Percentiles rank a stretch among this genome's conserved stretches.
Evolutionary conservation across 768 basidiomycete genomes (phyloP).

Genomic region (Suillus spraguei): DNA sequence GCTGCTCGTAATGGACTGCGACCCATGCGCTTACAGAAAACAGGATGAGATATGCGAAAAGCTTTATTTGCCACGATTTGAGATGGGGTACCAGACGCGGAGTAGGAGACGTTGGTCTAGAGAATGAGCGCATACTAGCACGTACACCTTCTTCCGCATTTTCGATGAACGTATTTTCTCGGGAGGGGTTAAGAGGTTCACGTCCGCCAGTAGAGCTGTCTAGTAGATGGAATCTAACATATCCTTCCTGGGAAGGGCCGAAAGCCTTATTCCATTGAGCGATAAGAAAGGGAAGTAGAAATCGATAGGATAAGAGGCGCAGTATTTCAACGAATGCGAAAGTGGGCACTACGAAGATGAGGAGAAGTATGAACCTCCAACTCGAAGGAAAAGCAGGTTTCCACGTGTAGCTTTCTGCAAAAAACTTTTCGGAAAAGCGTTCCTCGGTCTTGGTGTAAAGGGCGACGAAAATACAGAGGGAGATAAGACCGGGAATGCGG

Average conservation of each 20-base stretch:
- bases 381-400: slow-evolving; percentile 14
- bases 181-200: not conserved
- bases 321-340: slow-evolving; percentile 10
- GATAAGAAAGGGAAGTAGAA: not conserved
- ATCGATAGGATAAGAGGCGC: slow-evolving; percentile 5
- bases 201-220: not conserved
- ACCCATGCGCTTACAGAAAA: slow-evolving; percentile 10
- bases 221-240: slow-evolving; percentile 7
- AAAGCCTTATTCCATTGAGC: slow-evolving; percentile 1
- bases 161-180: not conserved
- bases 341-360: slow-evolving; percentile 7
- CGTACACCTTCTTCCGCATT: not conserved
- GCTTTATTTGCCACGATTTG: slow-evolving; percentile 2
- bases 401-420: slow-evolving; percentile 1
- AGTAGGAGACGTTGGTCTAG: slow-evolving; percentile 7
- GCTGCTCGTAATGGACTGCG: slow-evolving; percentile 14
- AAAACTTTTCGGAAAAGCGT: slow-evolving; percentile 6
- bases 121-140: not conserved
- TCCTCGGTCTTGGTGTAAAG: slow-evolving; percentile 4
- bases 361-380: slow-evolving; percentile 8
- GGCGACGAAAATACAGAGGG: not conserved
- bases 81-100: not conserved
- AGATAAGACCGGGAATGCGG: slow-evolving; percentile 13
- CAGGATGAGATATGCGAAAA: slow-evolving; percentile 1
- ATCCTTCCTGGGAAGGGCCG: slow-evolving; percentile 4